Base-by-base conservation (phyloP, 805 yeast genomes). In the Ogataea angusta region DNA sequence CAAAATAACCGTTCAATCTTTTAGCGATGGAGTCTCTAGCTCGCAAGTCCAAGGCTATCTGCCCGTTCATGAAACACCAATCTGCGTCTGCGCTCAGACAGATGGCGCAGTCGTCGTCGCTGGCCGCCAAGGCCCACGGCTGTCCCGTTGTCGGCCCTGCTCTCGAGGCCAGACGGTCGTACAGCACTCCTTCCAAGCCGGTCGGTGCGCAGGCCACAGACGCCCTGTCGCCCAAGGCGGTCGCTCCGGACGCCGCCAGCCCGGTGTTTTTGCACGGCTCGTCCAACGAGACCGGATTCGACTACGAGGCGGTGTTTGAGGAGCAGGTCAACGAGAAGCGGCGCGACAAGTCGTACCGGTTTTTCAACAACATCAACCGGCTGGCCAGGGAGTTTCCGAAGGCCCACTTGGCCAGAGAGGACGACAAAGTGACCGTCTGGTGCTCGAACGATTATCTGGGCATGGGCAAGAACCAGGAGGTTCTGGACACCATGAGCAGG, bases 361-460 rank as follows among this genome's bases (percentile, higher is more conserved):
- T 77, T 65, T 93, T 93, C 76, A 93, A 93, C 77, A 93, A 93
- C 73, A 89, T 93, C 70, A 93, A 93, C 72, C 82, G 99, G 53
- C 73, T 93, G 54, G 98, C 98, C 34, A 73, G 80, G 46, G 96
- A 91, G 61, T 93, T 88, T 60, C 99, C 99, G 31, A 70, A 70
- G 56, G 99, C 99, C 26, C 99, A 93, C 60, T 78, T 93, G 51
- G 74, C 81, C 43, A 46, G 59, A 26, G 87, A 82, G 57, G 70
- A 70, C 12, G 95, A 88, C 56, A 85, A 85, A 60, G 99, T 93
- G 44, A 89, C 95, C 38, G 99, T 93, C 43, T 93, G 99, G 99
- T 93, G 99, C 60, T 90, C 99, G 30, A 93, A 93, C 64, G 99
- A 93, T 66, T 93, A 93, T 63, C 73, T 93, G 46, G 97, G 98